Evolutionary conservation across 208 protist species (phyloP), one percentile per base, ranked within the genome.

Genomic region (Leishmania aethiopica): DNA sequence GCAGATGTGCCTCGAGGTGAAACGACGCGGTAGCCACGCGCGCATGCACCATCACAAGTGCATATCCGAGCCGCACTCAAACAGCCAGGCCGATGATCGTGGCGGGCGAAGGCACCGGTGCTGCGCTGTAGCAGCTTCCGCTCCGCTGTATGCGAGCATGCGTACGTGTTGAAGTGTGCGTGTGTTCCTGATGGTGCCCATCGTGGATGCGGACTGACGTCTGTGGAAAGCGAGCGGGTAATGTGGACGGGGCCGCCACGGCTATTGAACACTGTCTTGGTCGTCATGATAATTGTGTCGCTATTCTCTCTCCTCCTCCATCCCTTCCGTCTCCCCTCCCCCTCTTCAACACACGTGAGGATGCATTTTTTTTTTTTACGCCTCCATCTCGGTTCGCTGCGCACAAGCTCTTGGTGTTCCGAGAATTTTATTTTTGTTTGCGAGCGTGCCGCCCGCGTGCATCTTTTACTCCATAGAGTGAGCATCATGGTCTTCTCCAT

Each of bases 401-500:
- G 4, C 32, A 28, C 62, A 11, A 40, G 4, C 32, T 22, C 62
- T 17, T 17, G 17, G 15, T 40, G 51, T 10, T 55, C 51, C 10
- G 51, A 15, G 10, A 55, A 55, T 55, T 53, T 53, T 53, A 0
- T 55, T 22, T 22, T 55, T 22, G 17, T 42, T 32, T 35, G 32
- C 62, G 62, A 69, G 62, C 22, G 62, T 32, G 62, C 28, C 32
- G 17, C 62, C 15, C 62, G 32, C 40, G 15, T 22, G 5, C 42
- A 40, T n/a, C 32, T 40, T 40, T 40, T 69, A 13, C 32, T n/a
- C 11, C 17, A 74, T 55, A 19, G 42, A 55, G 37, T 51, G 32
- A n/a, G 28, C 75, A 67, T 77, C 37, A 96, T 98, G 93, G 93
- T 97, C 19, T 98, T 98, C 73, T 96, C 93, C 5, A 97, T 95